Percentiles rank a stretch among this genome's conserved stretches.
Conservation (phyloP, 768 basidiomycete species). For the Podaxis sp. region DNA sequence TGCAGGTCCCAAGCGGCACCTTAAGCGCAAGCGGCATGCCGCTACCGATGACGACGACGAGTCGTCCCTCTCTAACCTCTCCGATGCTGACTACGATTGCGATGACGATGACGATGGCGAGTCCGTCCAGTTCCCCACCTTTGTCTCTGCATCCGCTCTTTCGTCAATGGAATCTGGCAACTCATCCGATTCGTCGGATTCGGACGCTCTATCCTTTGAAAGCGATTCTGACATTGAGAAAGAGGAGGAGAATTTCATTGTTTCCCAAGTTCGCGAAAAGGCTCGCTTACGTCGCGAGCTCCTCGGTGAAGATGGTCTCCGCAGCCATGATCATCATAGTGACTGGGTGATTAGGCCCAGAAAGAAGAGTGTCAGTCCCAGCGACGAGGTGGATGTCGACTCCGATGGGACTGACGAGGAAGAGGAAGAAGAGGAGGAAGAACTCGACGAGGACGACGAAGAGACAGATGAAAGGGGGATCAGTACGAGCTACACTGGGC, state of each 20-base stretch:
- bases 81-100: constrained; percentile 33
- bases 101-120: constrained; percentile 33
- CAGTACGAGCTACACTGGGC: constrained; percentile 50
- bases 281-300: constrained; percentile 63
- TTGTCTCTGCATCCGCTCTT: constrained; percentile 62
- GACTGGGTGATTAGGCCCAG: constrained; percentile 73
- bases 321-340: constrained; percentile 30
- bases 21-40: constrained; percentile 14
- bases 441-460: constrained; percentile 46
- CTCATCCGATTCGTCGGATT: constrained; percentile 49
- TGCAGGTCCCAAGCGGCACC: constrained; percentile 4
- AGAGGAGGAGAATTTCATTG: constrained; percentile 63
- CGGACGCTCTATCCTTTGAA: constrained; percentile 46
- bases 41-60: constrained; percentile 30
- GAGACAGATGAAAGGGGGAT: constrained; percentile 25
- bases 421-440: constrained; percentile 50
- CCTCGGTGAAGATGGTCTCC: constrained; percentile 47
- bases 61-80: constrained; percentile 34
- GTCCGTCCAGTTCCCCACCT: constrained; percentile 58
- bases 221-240: constrained; percentile 58
- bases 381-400: constrained; percentile 68
- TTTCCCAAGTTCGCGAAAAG: constrained; percentile 45
- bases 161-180: constrained; percentile 39
- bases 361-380: constrained; percentile 66
- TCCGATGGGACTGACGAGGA: constrained; percentile 60